Evolutionary conservation across 495 filamentous ascomycete species (phyloP).

Genomic region (Cenococcum geophilum): DNA sequence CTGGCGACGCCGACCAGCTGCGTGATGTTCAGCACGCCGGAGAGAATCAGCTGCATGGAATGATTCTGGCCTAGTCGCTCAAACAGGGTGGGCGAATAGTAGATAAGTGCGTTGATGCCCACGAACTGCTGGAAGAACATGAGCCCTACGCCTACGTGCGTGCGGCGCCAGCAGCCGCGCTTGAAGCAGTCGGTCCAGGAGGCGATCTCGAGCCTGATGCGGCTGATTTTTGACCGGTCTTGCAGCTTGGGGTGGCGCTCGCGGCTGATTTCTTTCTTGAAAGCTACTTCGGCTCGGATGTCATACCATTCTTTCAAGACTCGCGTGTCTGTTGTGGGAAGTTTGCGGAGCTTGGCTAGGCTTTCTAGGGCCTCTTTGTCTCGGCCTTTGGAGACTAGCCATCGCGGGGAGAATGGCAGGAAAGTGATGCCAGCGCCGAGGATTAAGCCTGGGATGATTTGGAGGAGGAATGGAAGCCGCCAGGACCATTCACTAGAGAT

Average conservation of each 20-base stretch:
- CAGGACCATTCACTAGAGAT: constrained; percentile 31
- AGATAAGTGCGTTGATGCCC: constrained; percentile 39
- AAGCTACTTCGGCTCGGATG: constrained; percentile 34
- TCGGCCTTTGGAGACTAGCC: constrained; percentile 32
- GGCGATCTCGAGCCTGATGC: constrained; percentile 25
- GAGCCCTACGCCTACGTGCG: constrained; percentile 48
- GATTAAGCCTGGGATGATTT: constrained; percentile 33
- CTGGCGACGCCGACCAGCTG: constrained; percentile 38
- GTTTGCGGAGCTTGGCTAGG: constrained; percentile 29
- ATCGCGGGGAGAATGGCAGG: constrained; percentile 36
- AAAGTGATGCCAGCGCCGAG: constrained; percentile 33
- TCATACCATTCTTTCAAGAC: constrained; percentile 35
- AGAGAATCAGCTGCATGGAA: constrained; percentile 52
- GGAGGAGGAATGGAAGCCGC: constrained; percentile 36
- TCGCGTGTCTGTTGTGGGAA: constrained; percentile 28
- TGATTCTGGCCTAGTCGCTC: constrained; percentile 52
- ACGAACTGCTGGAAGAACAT: constrained; percentile 50
- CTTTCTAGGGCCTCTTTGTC: constrained; percentile 30
- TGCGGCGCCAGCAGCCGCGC: constrained; percentile 50
- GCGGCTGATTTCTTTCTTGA: constrained; percentile 25
- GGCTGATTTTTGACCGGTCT: constrained; percentile 2
- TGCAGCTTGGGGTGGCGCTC: constrained; percentile 32
- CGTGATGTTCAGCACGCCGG: constrained; percentile 46
- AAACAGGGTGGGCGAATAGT: constrained; percentile 55
- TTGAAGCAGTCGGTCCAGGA: constrained; percentile 36